phyloP scores from a whole-genome alignment of 768 basidiomycete genomes.

The Phylloporus sp. region DNA sequence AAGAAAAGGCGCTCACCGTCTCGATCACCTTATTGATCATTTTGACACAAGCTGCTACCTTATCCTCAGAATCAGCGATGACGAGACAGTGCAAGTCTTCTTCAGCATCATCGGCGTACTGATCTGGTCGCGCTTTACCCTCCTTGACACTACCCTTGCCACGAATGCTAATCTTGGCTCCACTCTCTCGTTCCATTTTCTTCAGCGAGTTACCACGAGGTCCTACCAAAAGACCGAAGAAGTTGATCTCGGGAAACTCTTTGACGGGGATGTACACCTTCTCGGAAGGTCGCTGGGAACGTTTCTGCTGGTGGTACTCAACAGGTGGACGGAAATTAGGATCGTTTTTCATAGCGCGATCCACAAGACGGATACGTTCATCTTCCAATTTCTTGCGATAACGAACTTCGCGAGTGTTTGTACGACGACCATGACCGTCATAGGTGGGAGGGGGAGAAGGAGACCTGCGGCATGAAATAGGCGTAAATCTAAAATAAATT shows the following conservation, averaged over 20 bases:
- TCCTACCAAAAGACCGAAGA: slow-evolving; percentile 96
- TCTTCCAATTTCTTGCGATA: slow-evolving; percentile 95
- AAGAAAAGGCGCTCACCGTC: slow-evolving; percentile 57
- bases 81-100: slow-evolving; percentile 99
- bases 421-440: slow-evolving; percentile 94
- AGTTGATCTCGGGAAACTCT: slow-evolving; percentile 99
- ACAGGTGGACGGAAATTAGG: slow-evolving; percentile 97
- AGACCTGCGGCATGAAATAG: slow-evolving; percentile 52
- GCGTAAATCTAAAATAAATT: background rate
- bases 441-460: slow-evolving; percentile 97
- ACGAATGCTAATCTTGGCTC: slow-evolving; percentile 97
- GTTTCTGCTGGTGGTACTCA: slow-evolving; percentile 94
- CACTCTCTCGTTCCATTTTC: slow-evolving; percentile 98
- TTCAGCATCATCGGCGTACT: slow-evolving; percentile 93
- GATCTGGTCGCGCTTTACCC: slow-evolving; percentile 93
- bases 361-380: slow-evolving; percentile 88
- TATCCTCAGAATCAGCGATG: slow-evolving; percentile 87
- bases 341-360: slow-evolving; percentile 95
- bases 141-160: slow-evolving; percentile 99
- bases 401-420: slow-evolving; percentile 97
- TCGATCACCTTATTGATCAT: slow-evolving; percentile 98
- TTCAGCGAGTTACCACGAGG: slow-evolving; percentile 99
- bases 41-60: slow-evolving; percentile 86
- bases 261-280: slow-evolving; percentile 99
- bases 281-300: slow-evolving; percentile 89